Percentiles rank a stretch among this genome's conserved stretches.
phyloP scores from a whole-genome alignment of 495 filamentous ascomycete genomes.

The Pyrenula massariospora region DNA sequence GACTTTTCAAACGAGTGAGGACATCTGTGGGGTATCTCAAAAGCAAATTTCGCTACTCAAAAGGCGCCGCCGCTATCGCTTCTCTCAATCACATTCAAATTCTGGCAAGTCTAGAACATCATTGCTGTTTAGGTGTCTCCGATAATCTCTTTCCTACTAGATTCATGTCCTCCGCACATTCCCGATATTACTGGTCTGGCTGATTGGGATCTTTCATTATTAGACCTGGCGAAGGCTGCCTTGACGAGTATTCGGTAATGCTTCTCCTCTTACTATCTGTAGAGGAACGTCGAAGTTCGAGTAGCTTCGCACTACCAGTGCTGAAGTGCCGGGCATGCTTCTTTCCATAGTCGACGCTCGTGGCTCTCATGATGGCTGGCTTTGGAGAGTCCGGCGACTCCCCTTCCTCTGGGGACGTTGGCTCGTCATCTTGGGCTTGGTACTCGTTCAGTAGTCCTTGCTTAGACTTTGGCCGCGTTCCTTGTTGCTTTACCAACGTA shows the following conservation, averaged over 20 bases:
- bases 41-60: background rate
- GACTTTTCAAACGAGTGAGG: background rate
- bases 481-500: constrained; percentile 37
- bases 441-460: constrained; percentile 56
- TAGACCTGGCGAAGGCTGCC: background rate
- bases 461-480: constrained; percentile 47
- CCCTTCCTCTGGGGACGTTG: constrained; percentile 28
- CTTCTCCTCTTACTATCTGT: constrained; percentile 17
- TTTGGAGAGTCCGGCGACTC: constrained; percentile 12
- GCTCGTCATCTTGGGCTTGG: constrained; percentile 31
- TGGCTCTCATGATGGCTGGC: constrained; percentile 41
- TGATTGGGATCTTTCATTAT: background rate
- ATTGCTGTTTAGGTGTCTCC: too few species aligned
- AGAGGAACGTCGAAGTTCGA: constrained; percentile 44
- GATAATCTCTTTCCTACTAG: too few species aligned
- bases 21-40: background rate
- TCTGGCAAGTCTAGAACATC: too few species aligned
- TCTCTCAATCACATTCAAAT: too few species aligned
- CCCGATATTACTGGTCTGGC: background rate
- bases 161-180: too few species aligned
- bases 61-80: background rate
- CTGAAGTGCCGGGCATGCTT: constrained; percentile 48
- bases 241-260: background rate
- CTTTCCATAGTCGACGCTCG: constrained; percentile 51
- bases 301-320: constrained; percentile 58